A percentile compares a stretch with the other conserved stretches of the same genome.
phyloP scores from a whole-genome alignment of 164 flowering plant species.

The Paratinospora sagittata region DNA sequence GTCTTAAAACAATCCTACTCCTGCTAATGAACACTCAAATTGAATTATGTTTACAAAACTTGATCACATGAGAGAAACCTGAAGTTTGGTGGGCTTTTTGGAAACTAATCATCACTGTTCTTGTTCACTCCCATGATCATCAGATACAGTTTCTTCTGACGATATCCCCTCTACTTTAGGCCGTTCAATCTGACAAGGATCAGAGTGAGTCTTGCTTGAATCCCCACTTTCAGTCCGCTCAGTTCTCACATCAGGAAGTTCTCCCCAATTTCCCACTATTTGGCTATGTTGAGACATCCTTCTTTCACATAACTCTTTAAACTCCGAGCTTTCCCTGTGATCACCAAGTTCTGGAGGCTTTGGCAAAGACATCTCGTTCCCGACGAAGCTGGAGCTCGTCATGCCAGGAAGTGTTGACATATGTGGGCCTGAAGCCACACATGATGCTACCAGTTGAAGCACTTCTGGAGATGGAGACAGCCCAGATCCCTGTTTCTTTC shows the following conservation, averaged over 20 bases:
- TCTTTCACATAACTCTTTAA: constrained; percentile 22
- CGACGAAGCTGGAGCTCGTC: constrained; percentile 26
- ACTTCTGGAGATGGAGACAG: constrained; percentile 66
- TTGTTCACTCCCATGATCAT: constrained; percentile 34
- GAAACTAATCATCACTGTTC: constrained; percentile 27
- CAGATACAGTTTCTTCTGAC: constrained; percentile 63
- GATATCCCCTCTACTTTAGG: constrained; percentile 38
- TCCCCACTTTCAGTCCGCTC: constrained; percentile 37
- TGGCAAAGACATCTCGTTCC: constrained; percentile 24
- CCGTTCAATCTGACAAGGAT: constrained; percentile 24
- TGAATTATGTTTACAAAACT: constrained; percentile 48
- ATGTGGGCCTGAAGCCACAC: constrained; percentile 48
- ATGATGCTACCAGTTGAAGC: constrained; percentile 55
- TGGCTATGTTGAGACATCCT: constrained; percentile 20
- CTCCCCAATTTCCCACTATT: constrained; percentile 11
- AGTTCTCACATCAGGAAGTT: constrained; percentile 14
- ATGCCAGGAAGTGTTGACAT: constrained; percentile 19
- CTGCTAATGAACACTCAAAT: constrained; percentile 25
- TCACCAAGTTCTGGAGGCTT: constrained; percentile 18
- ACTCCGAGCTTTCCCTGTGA: constrained; percentile 14
- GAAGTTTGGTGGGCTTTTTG: neutral
- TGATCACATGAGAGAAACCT: constrained; percentile 13
- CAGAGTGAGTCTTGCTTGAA: constrained; percentile 49
- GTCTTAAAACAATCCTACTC: constrained; percentile 27
- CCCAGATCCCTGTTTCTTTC: constrained; percentile 28